These are phyloP conservation scores for Pouteria glomerata DNA, from an alignment of 148 eudicot species.

Conservation along the genomic window DNA sequence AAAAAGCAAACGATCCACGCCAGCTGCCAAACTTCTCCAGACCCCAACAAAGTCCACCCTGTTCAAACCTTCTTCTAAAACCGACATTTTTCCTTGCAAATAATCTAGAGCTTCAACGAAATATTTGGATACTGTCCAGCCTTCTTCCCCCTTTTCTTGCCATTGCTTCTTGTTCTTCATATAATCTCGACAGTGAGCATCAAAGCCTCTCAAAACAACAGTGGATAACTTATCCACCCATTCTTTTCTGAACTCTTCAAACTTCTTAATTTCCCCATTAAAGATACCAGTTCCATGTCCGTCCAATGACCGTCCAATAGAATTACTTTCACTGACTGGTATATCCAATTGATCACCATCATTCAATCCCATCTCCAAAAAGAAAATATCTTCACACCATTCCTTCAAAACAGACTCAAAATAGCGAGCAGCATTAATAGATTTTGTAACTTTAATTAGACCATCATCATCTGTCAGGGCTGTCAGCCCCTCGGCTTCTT, in stretches of 20 bases:
- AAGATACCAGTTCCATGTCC: conserved; percentile 38
- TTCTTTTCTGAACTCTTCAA: conserved; percentile 68
- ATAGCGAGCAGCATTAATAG: conserved; percentile 59
- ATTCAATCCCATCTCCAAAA: conserved; percentile 68
- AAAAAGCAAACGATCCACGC: conserved; percentile 58
- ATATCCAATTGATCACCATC: conserved; percentile 23
- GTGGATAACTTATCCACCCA: conserved; percentile 76
- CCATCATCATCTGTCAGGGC: conserved; percentile 83
- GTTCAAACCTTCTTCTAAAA: conserved; percentile 64
- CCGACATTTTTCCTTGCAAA: conserved; percentile 64
- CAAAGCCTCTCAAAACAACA: conserved; percentile 75
- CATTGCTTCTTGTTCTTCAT: conserved; percentile 79
- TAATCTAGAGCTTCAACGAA: conserved; percentile 71
- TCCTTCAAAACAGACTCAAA: conserved; percentile 57
- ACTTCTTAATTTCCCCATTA: conserved; percentile 52
- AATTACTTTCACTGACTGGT: conserved; percentile 16
- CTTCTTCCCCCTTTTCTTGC: conserved; percentile 74
- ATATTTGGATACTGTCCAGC: conserved; percentile 48
- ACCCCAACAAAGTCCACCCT: conserved; percentile 55
- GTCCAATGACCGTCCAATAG: conserved; percentile 15
- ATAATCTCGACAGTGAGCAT: conserved; percentile 64
- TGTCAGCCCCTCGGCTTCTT: conserved; percentile 93
- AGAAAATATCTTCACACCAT: conserved; percentile 87
- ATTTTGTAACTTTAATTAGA: conserved; percentile 59
- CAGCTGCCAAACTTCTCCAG: conserved; percentile 73